Evolutionary conservation across 1,284 basidiomycete genomes (phyloP).

Genomic region (Trametes hirsuta): DNA sequence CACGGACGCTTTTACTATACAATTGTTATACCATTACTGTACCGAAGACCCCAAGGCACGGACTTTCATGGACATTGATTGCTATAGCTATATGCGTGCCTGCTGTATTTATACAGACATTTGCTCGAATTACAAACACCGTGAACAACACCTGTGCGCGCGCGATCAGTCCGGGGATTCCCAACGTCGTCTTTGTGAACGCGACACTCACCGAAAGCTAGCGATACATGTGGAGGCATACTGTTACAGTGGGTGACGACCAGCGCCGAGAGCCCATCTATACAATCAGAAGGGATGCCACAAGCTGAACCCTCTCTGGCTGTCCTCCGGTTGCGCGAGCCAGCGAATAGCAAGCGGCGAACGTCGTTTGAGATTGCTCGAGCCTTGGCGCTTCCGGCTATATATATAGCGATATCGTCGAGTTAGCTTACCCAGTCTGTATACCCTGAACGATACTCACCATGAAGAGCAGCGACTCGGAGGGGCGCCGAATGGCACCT

Average conservation of each 20-base stretch:
- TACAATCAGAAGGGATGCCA: constrained; percentile 15
- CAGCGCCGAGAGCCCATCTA: background rate
- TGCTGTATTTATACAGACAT: background rate
- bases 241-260: background rate
- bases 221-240: background rate
- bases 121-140: background rate
- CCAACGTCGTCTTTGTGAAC: background rate
- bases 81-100: background rate
- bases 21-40: background rate
- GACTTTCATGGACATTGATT: background rate
- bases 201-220: background rate
- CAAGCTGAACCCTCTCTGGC: constrained; percentile 8
- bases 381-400: background rate
- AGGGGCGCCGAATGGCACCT: constrained; percentile 7
- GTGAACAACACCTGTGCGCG: background rate
- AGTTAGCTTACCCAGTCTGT: background rate
- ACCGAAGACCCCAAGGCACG: too few species aligned
- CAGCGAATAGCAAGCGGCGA: background rate
- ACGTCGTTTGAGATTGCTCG: background rate
- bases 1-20: background rate
- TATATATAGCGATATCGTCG: too few species aligned
- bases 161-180: background rate
- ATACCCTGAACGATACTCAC: background rate
- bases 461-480: constrained; percentile 10
- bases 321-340: background rate